A percentile compares a stretch with the other conserved stretches of the same genome.
phyloP scores from a whole-genome alignment of 306 rosid genomes.

The Cucurbita argyrosperma region DNA sequence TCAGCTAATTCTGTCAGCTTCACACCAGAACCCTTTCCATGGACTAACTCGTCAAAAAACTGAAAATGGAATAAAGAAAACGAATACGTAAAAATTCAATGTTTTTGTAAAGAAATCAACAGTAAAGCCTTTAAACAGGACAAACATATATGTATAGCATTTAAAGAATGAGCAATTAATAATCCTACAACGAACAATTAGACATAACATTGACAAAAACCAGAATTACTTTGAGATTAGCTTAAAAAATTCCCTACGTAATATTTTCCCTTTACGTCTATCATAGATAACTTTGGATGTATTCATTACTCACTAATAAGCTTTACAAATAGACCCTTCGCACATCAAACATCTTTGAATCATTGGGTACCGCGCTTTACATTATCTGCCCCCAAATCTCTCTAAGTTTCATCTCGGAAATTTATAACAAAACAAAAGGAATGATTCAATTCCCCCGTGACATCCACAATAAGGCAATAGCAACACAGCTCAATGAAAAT shows the following conservation, averaged over 20 bases:
- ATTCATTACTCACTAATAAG: neutral
- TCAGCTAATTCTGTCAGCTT: constrained; percentile 19
- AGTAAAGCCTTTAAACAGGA: neutral
- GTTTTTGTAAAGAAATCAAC: neutral
- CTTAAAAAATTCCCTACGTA: neutral
- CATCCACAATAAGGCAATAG: neutral
- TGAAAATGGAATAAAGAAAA: constrained; percentile 17
- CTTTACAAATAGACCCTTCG: neutral
- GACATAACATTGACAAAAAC: neutral
- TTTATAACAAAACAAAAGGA: neutral
- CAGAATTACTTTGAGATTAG: neutral
- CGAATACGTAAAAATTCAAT: neutral
- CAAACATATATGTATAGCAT: neutral
- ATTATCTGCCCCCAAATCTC: neutral
- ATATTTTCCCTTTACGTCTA: neutral
- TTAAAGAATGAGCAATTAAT: neutral
- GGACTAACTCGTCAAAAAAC: constrained; percentile 66
- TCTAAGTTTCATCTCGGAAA: neutral
- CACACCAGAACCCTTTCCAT: constrained; percentile 30
- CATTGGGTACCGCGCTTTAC: neutral
- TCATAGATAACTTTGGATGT: neutral
- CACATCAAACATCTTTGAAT: neutral
- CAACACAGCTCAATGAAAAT: neutral
- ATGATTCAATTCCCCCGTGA: neutral
- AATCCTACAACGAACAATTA: neutral